These are phyloP conservation scores for Actinidia polygama DNA, from an alignment of 179 eudicot species.

Conservation along the genomic window DNA sequence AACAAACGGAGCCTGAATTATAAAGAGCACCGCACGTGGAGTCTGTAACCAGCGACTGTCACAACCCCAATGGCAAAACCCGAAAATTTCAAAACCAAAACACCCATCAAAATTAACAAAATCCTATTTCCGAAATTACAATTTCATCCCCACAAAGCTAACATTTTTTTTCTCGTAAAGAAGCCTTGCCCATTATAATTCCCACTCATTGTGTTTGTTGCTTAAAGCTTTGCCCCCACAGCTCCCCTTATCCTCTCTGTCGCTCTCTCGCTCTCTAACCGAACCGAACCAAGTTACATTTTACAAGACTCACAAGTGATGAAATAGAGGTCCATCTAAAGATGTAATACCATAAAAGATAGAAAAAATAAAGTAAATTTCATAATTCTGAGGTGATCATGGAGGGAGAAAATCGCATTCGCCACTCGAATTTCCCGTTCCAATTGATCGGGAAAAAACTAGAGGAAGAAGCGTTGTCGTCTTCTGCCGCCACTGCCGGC, in stretches of 20 bases:
- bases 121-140: no score
- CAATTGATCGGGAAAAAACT: conserved; percentile 37
- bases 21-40: no score
- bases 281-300: no score
- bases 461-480: conserved; percentile 27
- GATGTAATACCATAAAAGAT: conserved; percentile 8
- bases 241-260: conserved; percentile 11
- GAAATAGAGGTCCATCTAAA: conserved; percentile 23
- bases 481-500: neutral
- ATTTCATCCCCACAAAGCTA: neutral
- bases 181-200: conserved; percentile 26
- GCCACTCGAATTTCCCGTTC: conserved; percentile 37
- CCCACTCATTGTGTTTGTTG: conserved; percentile 47
- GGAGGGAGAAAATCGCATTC: conserved; percentile 31
- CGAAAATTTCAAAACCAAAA: no score
- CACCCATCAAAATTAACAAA: no score
- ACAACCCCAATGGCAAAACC: no score
- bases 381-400: conserved; percentile 22
- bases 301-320: conserved; percentile 28
- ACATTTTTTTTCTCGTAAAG: neutral
- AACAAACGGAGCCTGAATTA: no score
- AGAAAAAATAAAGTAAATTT: no score
- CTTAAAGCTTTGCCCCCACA: conserved; percentile 33
- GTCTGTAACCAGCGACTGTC: no score
- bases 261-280: conserved; percentile 4